A percentile compares a stretch with the other conserved stretches of the same genome.
Evolutionary conservation across 2,329 filamentous ascomycete genomes (phyloP).

Genomic region (Septoria linicola): DNA sequence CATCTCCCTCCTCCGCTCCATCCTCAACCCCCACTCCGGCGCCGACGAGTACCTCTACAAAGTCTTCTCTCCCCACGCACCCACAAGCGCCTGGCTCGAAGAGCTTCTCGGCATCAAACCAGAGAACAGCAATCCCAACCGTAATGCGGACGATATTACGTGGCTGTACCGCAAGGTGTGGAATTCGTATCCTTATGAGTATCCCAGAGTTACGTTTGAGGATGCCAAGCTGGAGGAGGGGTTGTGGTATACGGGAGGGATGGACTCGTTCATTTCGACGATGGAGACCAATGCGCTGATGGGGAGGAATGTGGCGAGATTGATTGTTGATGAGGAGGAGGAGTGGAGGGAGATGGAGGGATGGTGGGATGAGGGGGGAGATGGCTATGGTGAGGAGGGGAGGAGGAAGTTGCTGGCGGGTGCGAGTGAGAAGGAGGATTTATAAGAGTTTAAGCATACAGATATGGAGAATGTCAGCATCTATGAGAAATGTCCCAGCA

Average conservation of each 20-base stretch:
- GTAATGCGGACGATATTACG: slow-evolving; percentile 54
- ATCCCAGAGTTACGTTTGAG: slow-evolving; percentile 85
- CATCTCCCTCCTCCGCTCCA: slow-evolving; percentile 68
- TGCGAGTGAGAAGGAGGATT: slow-evolving; percentile 2
- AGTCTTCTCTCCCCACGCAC: slow-evolving; percentile 59
- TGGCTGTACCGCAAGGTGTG: slow-evolving; percentile 80
- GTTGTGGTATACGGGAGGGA: slow-evolving; percentile 67
- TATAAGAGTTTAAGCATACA: too few species aligned
- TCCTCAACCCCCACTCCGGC: slow-evolving; percentile 51
- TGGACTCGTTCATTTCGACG: slow-evolving; percentile 92
- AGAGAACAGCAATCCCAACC: slow-evolving; percentile 28
- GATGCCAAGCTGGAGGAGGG: slow-evolving; percentile 67
- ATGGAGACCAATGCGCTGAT: slow-evolving; percentile 96
- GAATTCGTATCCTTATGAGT: slow-evolving; percentile 79
- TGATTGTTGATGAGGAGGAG: slow-evolving; percentile 58
- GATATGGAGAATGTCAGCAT: too few species aligned
- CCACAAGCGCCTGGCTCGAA: slow-evolving; percentile 50
- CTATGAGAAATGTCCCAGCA: too few species aligned
- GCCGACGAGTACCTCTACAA: slow-evolving; percentile 61
- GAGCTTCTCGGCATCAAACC: slow-evolving; percentile 45
- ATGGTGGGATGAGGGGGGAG: neutral
- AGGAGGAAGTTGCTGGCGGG: neutral
- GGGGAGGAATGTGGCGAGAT: slow-evolving; percentile 77
- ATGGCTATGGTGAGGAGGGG: slow-evolving; percentile 1
- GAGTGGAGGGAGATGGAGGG: neutral